Conservation (phyloP, 768 basidiomycete species). For the Rhodotorula babjevae region DNA sequence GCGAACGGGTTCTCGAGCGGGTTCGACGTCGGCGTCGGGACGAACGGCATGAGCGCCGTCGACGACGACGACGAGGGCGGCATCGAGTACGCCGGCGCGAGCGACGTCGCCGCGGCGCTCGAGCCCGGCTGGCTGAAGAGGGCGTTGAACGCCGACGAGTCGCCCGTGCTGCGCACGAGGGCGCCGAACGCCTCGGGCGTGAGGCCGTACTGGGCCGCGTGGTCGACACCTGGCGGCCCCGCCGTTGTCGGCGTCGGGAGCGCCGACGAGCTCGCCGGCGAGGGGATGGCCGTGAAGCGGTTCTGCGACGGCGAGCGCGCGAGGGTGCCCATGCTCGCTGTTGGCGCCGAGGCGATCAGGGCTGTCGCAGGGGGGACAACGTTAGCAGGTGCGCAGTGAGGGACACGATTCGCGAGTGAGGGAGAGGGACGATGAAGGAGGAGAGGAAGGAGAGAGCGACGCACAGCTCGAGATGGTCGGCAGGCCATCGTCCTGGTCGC, state of each 20-base stretch:
- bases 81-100: neutral
- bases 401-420: no score
- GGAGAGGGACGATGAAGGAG: neutral
- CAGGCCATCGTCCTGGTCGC: slow-evolving; percentile 8
- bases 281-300: slow-evolving; percentile 32
- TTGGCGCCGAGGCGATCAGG: neutral
- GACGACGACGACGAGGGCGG: neutral
- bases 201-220: slow-evolving; percentile 14
- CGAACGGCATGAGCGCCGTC: slow-evolving; percentile 2
- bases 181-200: slow-evolving; percentile 26
- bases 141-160: neutral
- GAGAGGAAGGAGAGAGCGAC: neutral
- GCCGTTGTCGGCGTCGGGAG: neutral
- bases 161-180: slow-evolving; percentile 1
- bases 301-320: neutral
- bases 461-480: slow-evolving; percentile 31
- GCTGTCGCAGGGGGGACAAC: neutral
- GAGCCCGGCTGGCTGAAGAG: neutral
- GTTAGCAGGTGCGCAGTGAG: neutral
- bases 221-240: neutral
- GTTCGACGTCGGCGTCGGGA: neutral
- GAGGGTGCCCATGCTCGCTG: neutral
- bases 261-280: slow-evolving; percentile 1
- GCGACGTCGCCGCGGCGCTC: neutral
- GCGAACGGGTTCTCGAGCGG: slow-evolving; percentile 4